Base-by-base conservation (phyloP, 1,139 yeast genomes). In the Hansenula lynferdii region DNA sequence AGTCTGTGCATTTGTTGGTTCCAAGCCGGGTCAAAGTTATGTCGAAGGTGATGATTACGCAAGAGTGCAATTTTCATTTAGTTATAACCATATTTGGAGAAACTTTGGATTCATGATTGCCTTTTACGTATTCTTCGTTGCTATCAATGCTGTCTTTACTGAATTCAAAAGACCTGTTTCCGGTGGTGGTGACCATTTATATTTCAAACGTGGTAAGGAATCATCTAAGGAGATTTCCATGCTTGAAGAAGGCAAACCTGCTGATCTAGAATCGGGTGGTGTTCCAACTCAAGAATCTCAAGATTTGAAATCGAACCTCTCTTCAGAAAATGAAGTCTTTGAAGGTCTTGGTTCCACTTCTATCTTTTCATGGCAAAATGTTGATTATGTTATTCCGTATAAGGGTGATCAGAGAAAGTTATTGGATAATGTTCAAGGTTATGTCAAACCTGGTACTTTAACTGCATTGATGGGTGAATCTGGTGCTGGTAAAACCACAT, bases 381-480 rank as follows among this genome's bases (percentile, higher is more conserved):
- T 70, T 42, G 57, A 64, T 36, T 65, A 65, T 44, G 61, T 61
- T 20, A 60, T 58, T 42, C 65, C 61, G 24, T 56, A 56, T 38
- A 58, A 59, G 35, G 58, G 64, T 31, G 61, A 58, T 21, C 42
- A 53, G 7, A 57, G 69, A 53, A 62, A 62, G 43, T 55, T 76
- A 25, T 62, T 77, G 44, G 72, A 73, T 45, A 58, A 68, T 45
- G 65, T 78, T 36, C 74, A 75, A 51, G 84, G 84, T 24, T 76
- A 59, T 45, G 75, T 76, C 51, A 62, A 65, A 40, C 81, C 83
- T 3, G 83, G 83, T 39, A 71, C 78, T 6, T 56, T 75, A 56
- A 75, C 80, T 35, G 80, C 80, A 3, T 58, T 79, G 37, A 78
- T 79, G 85, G 85, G 86, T 44, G 85, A 77, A 51, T 78, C 85